Percentiles rank a stretch among this genome's conserved stretches.
Evolutionary conservation across 2,329 filamentous ascomycete species (phyloP).

Genomic region (Dactylellina leptospora): DNA sequence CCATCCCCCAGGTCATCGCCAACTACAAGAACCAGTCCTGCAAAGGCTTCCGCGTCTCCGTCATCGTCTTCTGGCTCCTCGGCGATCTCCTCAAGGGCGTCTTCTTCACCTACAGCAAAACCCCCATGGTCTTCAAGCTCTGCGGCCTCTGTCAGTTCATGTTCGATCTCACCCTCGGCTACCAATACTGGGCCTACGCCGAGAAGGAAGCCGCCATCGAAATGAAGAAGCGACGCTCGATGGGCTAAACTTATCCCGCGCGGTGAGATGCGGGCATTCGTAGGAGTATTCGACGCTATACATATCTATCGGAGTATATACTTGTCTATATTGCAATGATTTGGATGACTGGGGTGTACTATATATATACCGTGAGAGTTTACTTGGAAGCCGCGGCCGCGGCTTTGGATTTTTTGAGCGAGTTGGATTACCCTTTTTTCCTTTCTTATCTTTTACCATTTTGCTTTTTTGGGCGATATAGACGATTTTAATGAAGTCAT

Average conservation of each 20-base stretch:
- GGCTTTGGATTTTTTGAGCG: too few relatives aligned
- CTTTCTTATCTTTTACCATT: too few relatives aligned
- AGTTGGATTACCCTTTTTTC: too few relatives aligned
- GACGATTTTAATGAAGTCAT: too few relatives aligned
- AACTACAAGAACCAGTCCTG: conserved; percentile 75
- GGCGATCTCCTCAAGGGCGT: conserved; percentile 89
- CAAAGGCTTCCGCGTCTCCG: conserved; percentile 78
- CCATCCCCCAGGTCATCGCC: conserved; percentile 78
- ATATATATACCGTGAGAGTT: too few relatives aligned
- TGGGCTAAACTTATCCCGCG: background rate
- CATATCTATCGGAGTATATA: too few relatives aligned
- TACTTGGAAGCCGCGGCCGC: too few relatives aligned
- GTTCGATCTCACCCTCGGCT: conserved; percentile 77
- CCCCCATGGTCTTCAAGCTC: conserved; percentile 81
- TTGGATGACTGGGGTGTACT: too few relatives aligned
- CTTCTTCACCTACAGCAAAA: conserved; percentile 77
- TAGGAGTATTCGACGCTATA: background rate
- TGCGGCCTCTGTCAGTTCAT: conserved; percentile 82
- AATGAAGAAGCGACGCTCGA: conserved; percentile 46
- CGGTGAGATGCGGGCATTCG: background rate
- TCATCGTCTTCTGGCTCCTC: conserved; percentile 79
- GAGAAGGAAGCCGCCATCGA: conserved; percentile 57
- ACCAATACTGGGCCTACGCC: conserved; percentile 78
- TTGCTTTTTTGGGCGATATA: too few relatives aligned
- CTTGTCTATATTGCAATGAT: too few relatives aligned